Evolutionary conservation across 352 stramenopile species (phyloP).

Genomic region (Saprolegnia parasitica): DNA sequence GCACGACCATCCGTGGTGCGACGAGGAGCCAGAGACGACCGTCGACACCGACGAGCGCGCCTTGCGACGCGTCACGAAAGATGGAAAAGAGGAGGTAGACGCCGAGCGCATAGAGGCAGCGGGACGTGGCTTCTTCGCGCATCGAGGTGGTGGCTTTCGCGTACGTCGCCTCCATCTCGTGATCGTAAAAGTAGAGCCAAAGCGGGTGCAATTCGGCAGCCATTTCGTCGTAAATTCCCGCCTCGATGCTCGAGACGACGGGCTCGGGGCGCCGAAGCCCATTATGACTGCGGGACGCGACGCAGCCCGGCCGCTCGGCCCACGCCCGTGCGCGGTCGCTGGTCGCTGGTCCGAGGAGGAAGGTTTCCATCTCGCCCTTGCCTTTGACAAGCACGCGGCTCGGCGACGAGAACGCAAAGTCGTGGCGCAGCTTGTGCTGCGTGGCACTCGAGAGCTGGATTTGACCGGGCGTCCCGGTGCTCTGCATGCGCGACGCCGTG

Average conservation of each 20-base stretch:
- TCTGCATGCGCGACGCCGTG: constrained; percentile 86
- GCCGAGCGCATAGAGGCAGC: constrained; percentile 49
- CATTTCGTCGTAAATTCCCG: constrained; percentile 57
- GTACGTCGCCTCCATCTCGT: constrained; percentile 71
- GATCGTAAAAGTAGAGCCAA: constrained; percentile 60
- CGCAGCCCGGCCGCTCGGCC: constrained; percentile 30
- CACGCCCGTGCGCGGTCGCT: constrained; percentile 52
- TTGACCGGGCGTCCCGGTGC: constrained; percentile 61
- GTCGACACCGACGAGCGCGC: neutral
- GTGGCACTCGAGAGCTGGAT: constrained; percentile 80
- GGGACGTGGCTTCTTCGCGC: constrained; percentile 58
- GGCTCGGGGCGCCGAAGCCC: neutral
- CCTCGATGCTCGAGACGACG: neutral
- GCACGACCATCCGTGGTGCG: neutral
- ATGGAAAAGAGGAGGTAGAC: constrained; percentile 62
- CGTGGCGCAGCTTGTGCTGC: constrained; percentile 63
- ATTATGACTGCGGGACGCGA: neutral
- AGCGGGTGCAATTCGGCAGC: constrained; percentile 51
- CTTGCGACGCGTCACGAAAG: constrained; percentile 45
- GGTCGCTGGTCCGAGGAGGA: constrained; percentile 66
- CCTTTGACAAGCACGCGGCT: constrained; percentile 80
- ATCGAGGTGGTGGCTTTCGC: constrained; percentile 55
- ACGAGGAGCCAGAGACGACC: neutral
- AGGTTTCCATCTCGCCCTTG: constrained; percentile 81
- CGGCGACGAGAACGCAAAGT: constrained; percentile 57